phyloP scores from a whole-genome alignment of 176 grass and related monocot species.

The Dactylis glomerata region DNA sequence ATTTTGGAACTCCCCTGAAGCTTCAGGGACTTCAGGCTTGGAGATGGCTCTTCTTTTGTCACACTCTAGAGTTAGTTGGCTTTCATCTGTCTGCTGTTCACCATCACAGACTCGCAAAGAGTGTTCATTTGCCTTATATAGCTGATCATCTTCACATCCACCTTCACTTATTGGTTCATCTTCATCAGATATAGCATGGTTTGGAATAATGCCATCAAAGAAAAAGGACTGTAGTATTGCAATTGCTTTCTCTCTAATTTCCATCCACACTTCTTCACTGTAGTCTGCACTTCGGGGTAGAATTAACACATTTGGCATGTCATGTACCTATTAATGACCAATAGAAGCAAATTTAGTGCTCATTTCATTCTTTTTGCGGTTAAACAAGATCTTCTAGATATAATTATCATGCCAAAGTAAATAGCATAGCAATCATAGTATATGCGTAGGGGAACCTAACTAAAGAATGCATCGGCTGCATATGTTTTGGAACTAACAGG shows the following conservation, averaged over 20 bases:
- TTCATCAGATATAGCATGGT: slow-evolving; percentile 75
- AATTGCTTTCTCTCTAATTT: slow-evolving; percentile 90
- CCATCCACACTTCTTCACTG: slow-evolving; percentile 99
- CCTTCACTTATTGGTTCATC: slow-evolving; percentile 70
- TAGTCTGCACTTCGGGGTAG: slow-evolving; percentile 94
- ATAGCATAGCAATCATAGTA: background rate
- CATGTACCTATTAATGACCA: slow-evolving; percentile 56
- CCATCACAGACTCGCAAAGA: slow-evolving; percentile 33
- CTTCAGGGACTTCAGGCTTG: slow-evolving; percentile 62
- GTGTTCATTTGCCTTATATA: slow-evolving; percentile 60
- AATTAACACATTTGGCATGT: slow-evolving; percentile 98
- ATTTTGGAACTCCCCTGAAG: slow-evolving; percentile 54
- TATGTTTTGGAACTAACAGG: slow-evolving; percentile 1
- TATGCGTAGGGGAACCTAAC: background rate
- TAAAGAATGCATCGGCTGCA: background rate
- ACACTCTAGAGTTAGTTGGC: slow-evolving; percentile 70
- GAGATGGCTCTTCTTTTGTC: slow-evolving; percentile 65
- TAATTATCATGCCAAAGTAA: background rate
- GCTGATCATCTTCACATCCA: slow-evolving; percentile 56
- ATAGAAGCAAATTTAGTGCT: background rate
- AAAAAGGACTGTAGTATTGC: slow-evolving; percentile 87
- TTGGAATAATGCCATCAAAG: slow-evolving; percentile 86
- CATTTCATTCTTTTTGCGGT: background rate
- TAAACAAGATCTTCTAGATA: background rate
- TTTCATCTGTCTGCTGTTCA: slow-evolving; percentile 69